Evolutionary conservation across 2,329 filamentous ascomycete genomes (phyloP).

Genomic region (Penicillium sclerotiorum): DNA sequence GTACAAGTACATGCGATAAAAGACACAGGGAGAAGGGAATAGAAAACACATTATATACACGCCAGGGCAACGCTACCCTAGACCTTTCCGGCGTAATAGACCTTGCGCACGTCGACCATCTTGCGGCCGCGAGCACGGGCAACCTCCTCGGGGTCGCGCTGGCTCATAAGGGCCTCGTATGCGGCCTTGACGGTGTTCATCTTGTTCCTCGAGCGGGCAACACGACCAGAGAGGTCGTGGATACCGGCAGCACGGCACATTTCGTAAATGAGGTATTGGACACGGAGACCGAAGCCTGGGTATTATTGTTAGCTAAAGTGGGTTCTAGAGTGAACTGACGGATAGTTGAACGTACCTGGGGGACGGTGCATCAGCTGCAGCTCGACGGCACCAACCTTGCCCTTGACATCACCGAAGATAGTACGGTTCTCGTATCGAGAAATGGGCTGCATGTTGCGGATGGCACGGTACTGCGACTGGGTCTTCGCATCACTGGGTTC

Average conservation of each 20-base stretch:
- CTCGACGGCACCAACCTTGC: slow-evolving; percentile 85
- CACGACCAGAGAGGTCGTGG: slow-evolving; percentile 79
- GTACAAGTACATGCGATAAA: slow-evolving; percentile 35
- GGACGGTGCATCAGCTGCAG: slow-evolving; percentile 80
- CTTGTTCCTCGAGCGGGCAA: slow-evolving; percentile 84
- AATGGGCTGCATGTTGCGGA: slow-evolving; percentile 92
- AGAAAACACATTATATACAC: slow-evolving; percentile 29
- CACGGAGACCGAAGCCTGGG: slow-evolving; percentile 88
- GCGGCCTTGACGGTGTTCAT: slow-evolving; percentile 98
- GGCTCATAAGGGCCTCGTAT: slow-evolving; percentile 77
- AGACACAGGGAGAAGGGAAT: slow-evolving; percentile 24
- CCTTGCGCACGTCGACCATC: slow-evolving; percentile 91
- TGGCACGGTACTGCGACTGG: slow-evolving; percentile 78
- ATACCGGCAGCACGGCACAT: slow-evolving; percentile 88
- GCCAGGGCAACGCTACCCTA: slow-evolving; percentile 38
- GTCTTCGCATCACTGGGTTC: slow-evolving; percentile 68
- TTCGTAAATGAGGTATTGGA: slow-evolving; percentile 89
- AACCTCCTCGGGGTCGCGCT: slow-evolving; percentile 85
- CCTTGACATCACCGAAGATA: slow-evolving; percentile 80
- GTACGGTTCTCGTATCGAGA: slow-evolving; percentile 88
- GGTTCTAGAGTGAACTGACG: background rate
- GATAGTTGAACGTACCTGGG: slow-evolving; percentile 67
- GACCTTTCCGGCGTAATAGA: slow-evolving; percentile 87
- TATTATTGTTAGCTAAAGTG: slow-evolving; percentile 1
- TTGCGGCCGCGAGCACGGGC: slow-evolving; percentile 90